Evolutionary conservation across 345 rosid species (phyloP), one percentile per base, ranked within the genome.

Genomic region (Trapa bicornis): DNA sequence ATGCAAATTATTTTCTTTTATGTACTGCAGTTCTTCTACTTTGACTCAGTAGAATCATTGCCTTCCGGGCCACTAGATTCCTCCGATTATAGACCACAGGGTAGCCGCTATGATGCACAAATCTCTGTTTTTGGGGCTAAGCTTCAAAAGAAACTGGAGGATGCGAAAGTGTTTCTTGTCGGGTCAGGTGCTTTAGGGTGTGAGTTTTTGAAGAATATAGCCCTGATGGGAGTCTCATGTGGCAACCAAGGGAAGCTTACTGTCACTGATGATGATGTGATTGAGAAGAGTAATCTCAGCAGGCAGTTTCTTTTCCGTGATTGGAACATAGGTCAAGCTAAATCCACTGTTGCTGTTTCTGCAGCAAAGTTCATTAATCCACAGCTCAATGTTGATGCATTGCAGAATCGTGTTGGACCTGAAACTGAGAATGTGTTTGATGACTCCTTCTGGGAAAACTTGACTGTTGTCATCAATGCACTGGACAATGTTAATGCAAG

Each of bases 141-240:
- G 80, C 82, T 95, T 65, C 99, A 95, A 80, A 82, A 91, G 85
- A 95, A 91, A 71, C 83, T 95, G 66, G 89, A 91, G 79, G 88
- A 95, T 83, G 94, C 99, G 47, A 76, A 70, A 71, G 85, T 84
- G 47, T 95, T 91, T 73, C 74, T 87, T 0, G 96, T 95, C 17
- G 98, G 99, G 71, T 89, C 99, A 72, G 99, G 99, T 77, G 99
- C 98, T 22, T 85, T 95, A 64, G 99, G 99, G 41, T 95, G 99
- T 50, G 99, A 95, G 76, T 89, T 95, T 80, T 79, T 91, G 73
- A 95, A 95, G 82, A 95, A 95, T 78, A 61, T 91, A 62, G 99
- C 92, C 62, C 78, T 95, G 72, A 95, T 95, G 97, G 99, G 99
- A 39, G 93, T 95, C 70, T 83, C 97, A 16, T 95, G 97, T 75